phyloP scores from a whole-genome alignment of 129 eudicot species.

The sunflower (Helianthus annuus) region HanXRQr2.0-SUNRISE NC_035444.2:42200693-42201192 shows the following conservation, averaged over 20 bases:
- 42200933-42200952: not conserved
- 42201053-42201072: not conserved
- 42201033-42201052: not conserved
- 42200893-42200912: no score
- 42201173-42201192: conserved; percentile 6
- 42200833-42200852: no score
- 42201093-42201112: not conserved
- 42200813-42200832: no score
- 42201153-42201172: conserved; percentile 8
- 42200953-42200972: not conserved
- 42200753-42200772: no score
- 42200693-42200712: no score
- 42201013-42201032: not conserved
- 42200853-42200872: not conserved
- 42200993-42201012: conserved; percentile 1
- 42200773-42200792: no score
- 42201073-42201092: conserved; percentile 8
- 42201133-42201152: not conserved
- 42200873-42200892: no score
- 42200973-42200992: conserved; percentile 3
- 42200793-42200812: no score
- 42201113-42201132: conserved; percentile 2
- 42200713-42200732: no score
- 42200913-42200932: not conserved
- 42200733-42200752: no score